These are phyloP conservation scores for Rhodotorula kratochvilovae DNA, from an alignment of 768 basidiomycete species.

Conservation along the genomic window DNA sequence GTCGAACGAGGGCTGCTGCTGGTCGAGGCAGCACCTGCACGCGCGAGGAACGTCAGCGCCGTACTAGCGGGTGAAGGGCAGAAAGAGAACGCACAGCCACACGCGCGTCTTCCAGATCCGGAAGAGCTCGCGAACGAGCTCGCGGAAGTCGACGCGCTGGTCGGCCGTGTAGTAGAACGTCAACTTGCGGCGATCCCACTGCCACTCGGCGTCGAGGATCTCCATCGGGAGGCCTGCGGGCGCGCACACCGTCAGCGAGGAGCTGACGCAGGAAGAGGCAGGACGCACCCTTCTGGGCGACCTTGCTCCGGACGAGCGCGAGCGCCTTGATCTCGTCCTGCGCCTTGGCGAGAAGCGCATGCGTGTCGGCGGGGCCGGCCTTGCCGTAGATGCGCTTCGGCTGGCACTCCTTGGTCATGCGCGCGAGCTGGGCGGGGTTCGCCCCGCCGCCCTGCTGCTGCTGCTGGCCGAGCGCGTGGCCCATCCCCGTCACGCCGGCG, in stretches of 20 bases:
- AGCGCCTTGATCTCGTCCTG: slow-evolving; percentile 90
- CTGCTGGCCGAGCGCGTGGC: not conserved
- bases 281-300: slow-evolving; percentile 62
- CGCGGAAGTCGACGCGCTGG: slow-evolving; percentile 79
- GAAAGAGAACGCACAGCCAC: slow-evolving; percentile 53
- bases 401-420: slow-evolving; percentile 81
- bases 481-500: slow-evolving; percentile 4
- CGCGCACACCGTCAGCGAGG: not conserved
- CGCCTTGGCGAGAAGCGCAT: slow-evolving; percentile 74
- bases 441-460: slow-evolving; percentile 41
- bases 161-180: slow-evolving; percentile 98
- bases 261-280: too few species aligned
- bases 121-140: slow-evolving; percentile 90
- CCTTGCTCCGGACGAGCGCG: slow-evolving; percentile 84
- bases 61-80: not conserved
- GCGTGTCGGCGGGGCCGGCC: slow-evolving; percentile 73
- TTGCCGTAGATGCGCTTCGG: slow-evolving; percentile 95
- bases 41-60: too few species aligned
- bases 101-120: slow-evolving; percentile 91
- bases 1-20: slow-evolving; percentile 28
- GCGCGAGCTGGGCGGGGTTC: slow-evolving; percentile 36
- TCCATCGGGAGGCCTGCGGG: slow-evolving; percentile 84
- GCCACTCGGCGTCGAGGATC: slow-evolving; percentile 96
- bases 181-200: slow-evolving; percentile 97
- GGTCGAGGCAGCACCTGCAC: slow-evolving; percentile 35